These are phyloP conservation scores for Coemansia sp. DNA, from an alignment of 192 early-diverging fungal genomes.

Conservation along the genomic window DNA sequence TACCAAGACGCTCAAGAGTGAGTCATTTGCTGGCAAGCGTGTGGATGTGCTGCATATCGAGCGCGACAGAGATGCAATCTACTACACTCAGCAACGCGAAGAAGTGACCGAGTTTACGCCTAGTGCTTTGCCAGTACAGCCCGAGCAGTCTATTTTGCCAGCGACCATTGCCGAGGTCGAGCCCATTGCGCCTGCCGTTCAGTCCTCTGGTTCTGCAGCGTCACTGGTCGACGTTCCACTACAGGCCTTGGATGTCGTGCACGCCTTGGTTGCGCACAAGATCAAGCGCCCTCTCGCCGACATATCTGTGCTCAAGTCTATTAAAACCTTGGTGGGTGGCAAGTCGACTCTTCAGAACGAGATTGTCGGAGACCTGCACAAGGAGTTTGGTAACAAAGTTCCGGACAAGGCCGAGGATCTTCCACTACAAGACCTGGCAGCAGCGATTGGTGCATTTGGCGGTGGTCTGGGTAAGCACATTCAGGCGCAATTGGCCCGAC, in stretches of 20 bases:
- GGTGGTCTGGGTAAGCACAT: slow-evolving; percentile 80
- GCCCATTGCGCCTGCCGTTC: not conserved
- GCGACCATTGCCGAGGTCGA: slow-evolving; percentile 51
- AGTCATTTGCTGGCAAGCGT: not conserved
- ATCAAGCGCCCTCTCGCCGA: slow-evolving; percentile 81
- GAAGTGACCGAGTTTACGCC: not conserved
- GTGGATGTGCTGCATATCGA: slow-evolving; percentile 12
- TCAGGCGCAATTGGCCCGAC: slow-evolving; percentile 66
- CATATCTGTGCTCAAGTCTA: slow-evolving; percentile 65
- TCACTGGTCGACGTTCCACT: slow-evolving; percentile 70
- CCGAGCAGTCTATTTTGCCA: slow-evolving; percentile 29
- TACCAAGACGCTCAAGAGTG: slow-evolving; percentile 40
- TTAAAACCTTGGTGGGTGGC: slow-evolving; percentile 77
- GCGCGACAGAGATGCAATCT: slow-evolving; percentile 14
- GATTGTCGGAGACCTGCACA: slow-evolving; percentile 90
- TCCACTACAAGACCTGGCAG: slow-evolving; percentile 77
- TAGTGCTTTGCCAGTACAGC: not conserved
- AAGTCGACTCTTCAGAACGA: slow-evolving; percentile 96
- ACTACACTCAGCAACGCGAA: slow-evolving; percentile 2
- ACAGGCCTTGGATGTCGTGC: slow-evolving; percentile 71
- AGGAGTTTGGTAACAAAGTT: slow-evolving; percentile 82
- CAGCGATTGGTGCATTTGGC: slow-evolving; percentile 57
- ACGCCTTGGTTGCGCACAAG: slow-evolving; percentile 82
- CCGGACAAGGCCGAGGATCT: slow-evolving; percentile 93
- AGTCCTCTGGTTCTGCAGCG: slow-evolving; percentile 14